Evolutionary conservation across 805 yeast species (phyloP), one percentile per base, ranked within the genome.

Genomic region (Candida michaelii): DNA sequence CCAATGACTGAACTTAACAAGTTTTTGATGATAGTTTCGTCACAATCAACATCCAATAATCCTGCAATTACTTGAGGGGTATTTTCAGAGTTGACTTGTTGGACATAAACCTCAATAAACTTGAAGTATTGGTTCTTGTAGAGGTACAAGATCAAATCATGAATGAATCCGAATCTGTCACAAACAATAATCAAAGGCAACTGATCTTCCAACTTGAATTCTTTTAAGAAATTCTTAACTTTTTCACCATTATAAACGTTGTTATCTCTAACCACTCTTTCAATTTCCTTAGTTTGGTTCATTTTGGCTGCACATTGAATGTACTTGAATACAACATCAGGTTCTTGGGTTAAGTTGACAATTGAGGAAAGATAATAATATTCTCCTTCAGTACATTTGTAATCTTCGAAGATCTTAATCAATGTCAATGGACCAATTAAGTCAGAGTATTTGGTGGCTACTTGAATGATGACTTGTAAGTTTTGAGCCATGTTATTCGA

Each of bases 31-130:
- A 89, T 84, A 44, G 69, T 66, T 66, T 93, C 99, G 54, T 93
- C 98, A 69, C 97, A 90, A 66, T 93, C 99, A 53, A 93, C 98
- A 63, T 93, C 99, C 52, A 93, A 74, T 58, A 93, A 76, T 35
- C 95, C 98, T 48, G 97, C 99, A 58, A 93, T 79, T 49, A 93
- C 99, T 66, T 90, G 95, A 5, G 99, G 95, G 13, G 99, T 88
- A 63, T 86, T 88, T 7, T 95, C 74, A 41, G 99, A 96, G 69
- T 93, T 93, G 40, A 93, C 98, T 62, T 89, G 95, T 72, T 93
- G 98, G 43, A 93, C 99, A 59, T 91, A 93, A 37, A 93, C 96
- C 71, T 93, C 98, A 66, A 93, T 93, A 56, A 91, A 93, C 66
- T 93, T 89, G 80, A 89, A 87, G 69, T 83, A 91, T 66, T 91